Evolutionary conservation across 2,329 filamentous ascomycete genomes (phyloP).

Genomic region (Tolypocladium paradoxum): DNA sequence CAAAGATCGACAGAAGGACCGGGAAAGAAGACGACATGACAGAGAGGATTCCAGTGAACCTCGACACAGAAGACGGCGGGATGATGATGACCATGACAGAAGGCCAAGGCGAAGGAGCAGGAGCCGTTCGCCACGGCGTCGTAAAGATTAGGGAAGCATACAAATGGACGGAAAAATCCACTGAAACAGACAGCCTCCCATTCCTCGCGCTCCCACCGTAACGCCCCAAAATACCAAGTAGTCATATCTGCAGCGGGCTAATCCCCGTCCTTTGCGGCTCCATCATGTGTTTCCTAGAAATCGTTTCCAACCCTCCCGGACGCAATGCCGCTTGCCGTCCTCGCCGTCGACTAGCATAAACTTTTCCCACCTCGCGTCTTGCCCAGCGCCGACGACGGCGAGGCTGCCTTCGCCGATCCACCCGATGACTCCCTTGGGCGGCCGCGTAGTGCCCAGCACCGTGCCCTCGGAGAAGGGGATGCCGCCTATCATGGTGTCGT

Average conservation of each 20-base stretch:
- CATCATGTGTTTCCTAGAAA: slow-evolving; percentile 44
- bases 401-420: slow-evolving; percentile 70
- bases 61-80: slow-evolving; percentile 13
- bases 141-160: slow-evolving; percentile 13
- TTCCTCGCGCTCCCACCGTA: neutral
- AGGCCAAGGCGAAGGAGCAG: slow-evolving; percentile 22
- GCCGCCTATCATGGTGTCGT: slow-evolving; percentile 47
- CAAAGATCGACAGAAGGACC: slow-evolving; percentile 6
- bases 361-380: slow-evolving; percentile 78
- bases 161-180: slow-evolving; percentile 9
- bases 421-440: slow-evolving; percentile 74
- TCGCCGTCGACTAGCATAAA: slow-evolving; percentile 62
- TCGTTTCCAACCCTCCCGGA: slow-evolving; percentile 72
- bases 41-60: slow-evolving; percentile 18
- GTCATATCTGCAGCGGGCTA: neutral
- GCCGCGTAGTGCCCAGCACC: slow-evolving; percentile 41
- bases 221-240: slow-evolving; percentile 1
- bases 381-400: slow-evolving; percentile 67
- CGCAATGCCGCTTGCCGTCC: slow-evolving; percentile 55
- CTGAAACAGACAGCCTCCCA: neutral
- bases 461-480: slow-evolving; percentile 32
- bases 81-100: slow-evolving; percentile 15
- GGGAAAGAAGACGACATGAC: slow-evolving; percentile 12
- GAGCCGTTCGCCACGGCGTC: slow-evolving; percentile 30
- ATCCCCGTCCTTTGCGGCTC: neutral